These are phyloP conservation scores for Sarocladium oryzae DNA, from an alignment of 2,329 filamentous ascomycete species.

Conservation along the genomic window DNA sequence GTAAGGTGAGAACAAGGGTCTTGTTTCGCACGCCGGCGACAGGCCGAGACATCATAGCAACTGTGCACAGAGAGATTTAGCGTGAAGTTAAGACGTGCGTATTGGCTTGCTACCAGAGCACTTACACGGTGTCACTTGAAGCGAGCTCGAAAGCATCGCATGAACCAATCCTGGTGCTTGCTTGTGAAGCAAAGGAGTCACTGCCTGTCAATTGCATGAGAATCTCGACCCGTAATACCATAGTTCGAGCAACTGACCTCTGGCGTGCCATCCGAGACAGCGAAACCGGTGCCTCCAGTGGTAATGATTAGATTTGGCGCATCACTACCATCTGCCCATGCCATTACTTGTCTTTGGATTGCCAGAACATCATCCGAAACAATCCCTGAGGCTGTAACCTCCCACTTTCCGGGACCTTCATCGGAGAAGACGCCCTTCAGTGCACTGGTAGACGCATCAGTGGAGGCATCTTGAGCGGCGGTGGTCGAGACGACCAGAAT, in stretches of 20 bases:
- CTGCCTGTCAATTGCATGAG: constrained; percentile 48
- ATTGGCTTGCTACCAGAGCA: not conserved
- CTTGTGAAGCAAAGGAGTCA: constrained; percentile 72
- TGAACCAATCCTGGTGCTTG: constrained; percentile 89
- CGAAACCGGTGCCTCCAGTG: constrained; percentile 91
- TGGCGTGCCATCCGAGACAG: constrained; percentile 76
- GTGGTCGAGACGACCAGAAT: constrained; percentile 90
- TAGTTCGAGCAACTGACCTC: constrained; percentile 50
- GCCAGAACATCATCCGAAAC: constrained; percentile 68
- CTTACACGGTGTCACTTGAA: constrained; percentile 85
- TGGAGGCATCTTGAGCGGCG: constrained; percentile 68
- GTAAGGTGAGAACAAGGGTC: constrained; percentile 79
- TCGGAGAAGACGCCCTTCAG: constrained; percentile 63
- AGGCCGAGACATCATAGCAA: constrained; percentile 94
- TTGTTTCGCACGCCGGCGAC: constrained; percentile 81
- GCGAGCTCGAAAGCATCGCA: constrained; percentile 81
- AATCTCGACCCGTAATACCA: not conserved
- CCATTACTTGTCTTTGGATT: constrained; percentile 67
- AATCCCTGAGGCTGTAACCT: constrained; percentile 61
- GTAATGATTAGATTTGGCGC: constrained; percentile 73
- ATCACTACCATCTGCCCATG: constrained; percentile 64
- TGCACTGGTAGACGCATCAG: constrained; percentile 64
- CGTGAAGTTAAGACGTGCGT: not conserved
- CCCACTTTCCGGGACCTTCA: constrained; percentile 66
- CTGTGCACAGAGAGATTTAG: constrained; percentile 34